Percentiles rank a stretch among this genome's conserved stretches.
These are phyloP conservation scores for Aspergillus fumigatiaffinis DNA, from an alignment of 2,329 filamentous ascomycete genomes.

Conservation along the genomic window DNA sequence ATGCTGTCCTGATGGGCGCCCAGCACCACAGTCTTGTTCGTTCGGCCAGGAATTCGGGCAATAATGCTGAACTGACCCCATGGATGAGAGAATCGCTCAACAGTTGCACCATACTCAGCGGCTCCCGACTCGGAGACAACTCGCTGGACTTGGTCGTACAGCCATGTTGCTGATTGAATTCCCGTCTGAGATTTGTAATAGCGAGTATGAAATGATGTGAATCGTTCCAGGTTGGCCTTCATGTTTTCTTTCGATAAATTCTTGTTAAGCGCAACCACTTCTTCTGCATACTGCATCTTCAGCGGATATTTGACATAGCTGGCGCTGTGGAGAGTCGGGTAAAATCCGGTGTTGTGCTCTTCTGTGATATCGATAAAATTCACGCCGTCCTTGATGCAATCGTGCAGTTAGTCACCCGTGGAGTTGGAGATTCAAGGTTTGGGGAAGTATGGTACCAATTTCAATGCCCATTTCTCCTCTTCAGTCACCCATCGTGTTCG, in stretches of 20 bases:
- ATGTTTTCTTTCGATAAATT: conserved; percentile 73
- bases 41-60: conserved; percentile 82
- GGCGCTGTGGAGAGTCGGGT: conserved; percentile 40
- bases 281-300: conserved; percentile 61
- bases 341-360: conserved; percentile 56
- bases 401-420: not conserved
- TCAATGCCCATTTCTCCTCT: conserved; percentile 89
- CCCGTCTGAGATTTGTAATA: conserved; percentile 63
- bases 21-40: conserved; percentile 78
- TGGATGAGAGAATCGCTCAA: conserved; percentile 70
- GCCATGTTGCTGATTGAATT: conserved; percentile 80
- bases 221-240: conserved; percentile 69
- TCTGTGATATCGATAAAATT: conserved; percentile 96
- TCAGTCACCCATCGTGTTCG: conserved; percentile 85
- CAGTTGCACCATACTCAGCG: conserved; percentile 61
- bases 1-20: conserved; percentile 94
- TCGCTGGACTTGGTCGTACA: conserved; percentile 68
- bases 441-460: conserved; percentile 58
- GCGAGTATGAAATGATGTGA: conserved; percentile 57
- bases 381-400: conserved; percentile 61
- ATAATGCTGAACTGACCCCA: conserved; percentile 93
- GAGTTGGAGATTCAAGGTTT: conserved; percentile 1
- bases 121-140: conserved; percentile 70
- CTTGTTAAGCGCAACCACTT: conserved; percentile 63
- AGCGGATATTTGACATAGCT: conserved; percentile 60